A percentile compares a stretch with the other conserved stretches of the same genome.
These are phyloP conservation scores for Monosporascus cannonballus DNA, from an alignment of 2,329 filamentous ascomycete genomes.

Conservation along the genomic window DNA sequence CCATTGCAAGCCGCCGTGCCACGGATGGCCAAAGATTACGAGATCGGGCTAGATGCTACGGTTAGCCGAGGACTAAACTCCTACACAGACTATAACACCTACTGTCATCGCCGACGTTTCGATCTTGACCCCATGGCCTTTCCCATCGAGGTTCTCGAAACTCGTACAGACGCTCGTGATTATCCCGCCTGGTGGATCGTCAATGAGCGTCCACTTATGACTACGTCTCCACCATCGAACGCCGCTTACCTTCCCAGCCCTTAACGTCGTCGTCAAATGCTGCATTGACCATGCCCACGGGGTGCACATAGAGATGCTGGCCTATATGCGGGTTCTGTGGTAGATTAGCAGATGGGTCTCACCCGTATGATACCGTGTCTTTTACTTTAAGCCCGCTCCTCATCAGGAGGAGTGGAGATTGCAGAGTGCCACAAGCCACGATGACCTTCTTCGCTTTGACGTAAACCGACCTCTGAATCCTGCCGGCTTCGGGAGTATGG, in stretches of 20 bases:
- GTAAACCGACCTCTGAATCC: constrained; percentile 53
- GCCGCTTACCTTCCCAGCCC: constrained; percentile 54
- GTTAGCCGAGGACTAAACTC: too few relatives aligned
- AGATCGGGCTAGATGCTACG: constrained; percentile 49
- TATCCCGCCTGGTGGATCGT: constrained; percentile 54
- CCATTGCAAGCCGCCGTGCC: constrained; percentile 61
- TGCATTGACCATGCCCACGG: constrained; percentile 52
- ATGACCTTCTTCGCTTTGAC: constrained; percentile 78
- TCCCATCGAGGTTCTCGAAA: constrained; percentile 74
- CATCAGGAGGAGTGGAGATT: constrained; percentile 69
- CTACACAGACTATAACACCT: constrained; percentile 15
- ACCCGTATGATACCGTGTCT: constrained; percentile 2
- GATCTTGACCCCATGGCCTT: constrained; percentile 77
- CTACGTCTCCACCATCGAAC: not conserved
- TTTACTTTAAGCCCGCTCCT: constrained; percentile 68
- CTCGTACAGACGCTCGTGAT: constrained; percentile 72
- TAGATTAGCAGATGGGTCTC: not conserved
- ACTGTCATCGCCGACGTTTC: constrained; percentile 69
- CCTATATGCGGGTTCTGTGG: constrained; percentile 71
- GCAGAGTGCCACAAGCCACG: constrained; percentile 68
- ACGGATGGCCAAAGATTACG: constrained; percentile 57
- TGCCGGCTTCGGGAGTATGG: constrained; percentile 39
- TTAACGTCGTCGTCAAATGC: constrained; percentile 64
- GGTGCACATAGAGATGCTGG: constrained; percentile 75
- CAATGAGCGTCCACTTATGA: not conserved